Conservation (phyloP, 2,329 filamentous ascomycete genomes). For the Aspergillus aculeatus region DNA sequence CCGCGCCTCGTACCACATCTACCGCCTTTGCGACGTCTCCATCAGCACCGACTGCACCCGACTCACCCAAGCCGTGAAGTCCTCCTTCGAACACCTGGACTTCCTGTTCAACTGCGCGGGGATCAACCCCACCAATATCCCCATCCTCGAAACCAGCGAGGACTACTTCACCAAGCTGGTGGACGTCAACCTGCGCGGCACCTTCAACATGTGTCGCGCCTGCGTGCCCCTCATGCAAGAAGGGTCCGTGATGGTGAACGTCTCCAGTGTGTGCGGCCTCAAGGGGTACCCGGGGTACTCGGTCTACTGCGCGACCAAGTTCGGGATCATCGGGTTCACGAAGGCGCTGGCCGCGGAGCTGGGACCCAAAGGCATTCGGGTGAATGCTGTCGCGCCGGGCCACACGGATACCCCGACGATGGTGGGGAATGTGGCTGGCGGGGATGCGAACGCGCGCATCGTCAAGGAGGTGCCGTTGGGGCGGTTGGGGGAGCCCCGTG, state of each 20-base stretch:
- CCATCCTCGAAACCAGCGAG: conserved; percentile 44
- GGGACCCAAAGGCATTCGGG: conserved; percentile 18
- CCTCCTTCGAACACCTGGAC: conserved; percentile 29
- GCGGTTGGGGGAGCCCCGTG: conserved; percentile 46
- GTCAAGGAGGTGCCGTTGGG: conserved; percentile 30
- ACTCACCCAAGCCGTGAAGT: conserved; percentile 14
- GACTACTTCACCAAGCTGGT: conserved; percentile 50
- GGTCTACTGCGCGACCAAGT: conserved; percentile 31
- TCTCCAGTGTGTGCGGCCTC: conserved; percentile 38
- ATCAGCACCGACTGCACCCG: not conserved
- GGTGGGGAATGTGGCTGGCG: conserved; percentile 50
- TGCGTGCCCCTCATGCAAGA: conserved; percentile 40
- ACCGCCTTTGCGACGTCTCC: conserved; percentile 2
- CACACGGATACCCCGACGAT: conserved; percentile 51
- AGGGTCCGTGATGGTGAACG: conserved; percentile 40
- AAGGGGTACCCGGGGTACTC: conserved; percentile 21
- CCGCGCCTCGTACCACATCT: not conserved
- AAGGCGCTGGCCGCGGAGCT: conserved; percentile 26
- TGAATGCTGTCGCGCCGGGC: conserved; percentile 31
- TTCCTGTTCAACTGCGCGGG: conserved; percentile 47
- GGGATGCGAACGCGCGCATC: conserved; percentile 39
- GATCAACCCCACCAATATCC: conserved; percentile 48
- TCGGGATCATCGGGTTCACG: conserved; percentile 24
- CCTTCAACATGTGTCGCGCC: conserved; percentile 47
- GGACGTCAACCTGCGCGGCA: conserved; percentile 47